Evolutionary conservation across 1,284 basidiomycete species (phyloP), one percentile per base, ranked within the genome.

Genomic region (Ustilago sp.): DNA sequence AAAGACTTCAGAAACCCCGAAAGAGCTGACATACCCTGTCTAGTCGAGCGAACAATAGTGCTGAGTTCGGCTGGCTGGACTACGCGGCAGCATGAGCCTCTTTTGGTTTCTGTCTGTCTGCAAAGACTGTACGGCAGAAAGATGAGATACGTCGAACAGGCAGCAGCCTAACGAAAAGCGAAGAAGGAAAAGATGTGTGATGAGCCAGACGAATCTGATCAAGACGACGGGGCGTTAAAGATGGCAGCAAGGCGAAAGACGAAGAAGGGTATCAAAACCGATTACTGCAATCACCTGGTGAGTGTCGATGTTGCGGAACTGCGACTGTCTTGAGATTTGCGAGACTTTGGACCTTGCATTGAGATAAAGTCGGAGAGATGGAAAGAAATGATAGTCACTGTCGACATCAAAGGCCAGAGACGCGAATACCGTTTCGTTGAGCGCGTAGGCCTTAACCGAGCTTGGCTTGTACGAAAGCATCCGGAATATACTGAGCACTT

Each of bases 401-500:
- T 45, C 43, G 43, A 9, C 48, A 13, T 50, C 48, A 50, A 28
- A 50, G 23, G 55, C 35, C n/a, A 52, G 3, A 35, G 36, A 41
- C 31, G 9, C 23, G 23, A 34, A 23, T 6, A 19, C 17, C 19
- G 53, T 39, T 19, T 38, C 17, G 53, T n/a, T 36, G 15, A 34
- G 11, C 28, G 15, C 12, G 55, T 43, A n/a, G 15, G 4, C n/a
- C 41, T 69, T 36, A 80, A 62, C 68, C 79, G 6, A 74, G 67
- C 65, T 79, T 80, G 5, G 79, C 79, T 32, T 75, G 75, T 50
- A 80, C 77, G 47, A 79, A 74, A 31, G 77, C 79, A 53, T 79
- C 77, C 17, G 79, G 71, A n/a, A 80, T 79, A 59, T 78, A 85
- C 50, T 69, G 74, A n/a, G 83, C 84, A 43, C 74, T 77, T 59